Conservation (phyloP, 169 alveolate species). For the Cytauxzoon felis region DNA sequence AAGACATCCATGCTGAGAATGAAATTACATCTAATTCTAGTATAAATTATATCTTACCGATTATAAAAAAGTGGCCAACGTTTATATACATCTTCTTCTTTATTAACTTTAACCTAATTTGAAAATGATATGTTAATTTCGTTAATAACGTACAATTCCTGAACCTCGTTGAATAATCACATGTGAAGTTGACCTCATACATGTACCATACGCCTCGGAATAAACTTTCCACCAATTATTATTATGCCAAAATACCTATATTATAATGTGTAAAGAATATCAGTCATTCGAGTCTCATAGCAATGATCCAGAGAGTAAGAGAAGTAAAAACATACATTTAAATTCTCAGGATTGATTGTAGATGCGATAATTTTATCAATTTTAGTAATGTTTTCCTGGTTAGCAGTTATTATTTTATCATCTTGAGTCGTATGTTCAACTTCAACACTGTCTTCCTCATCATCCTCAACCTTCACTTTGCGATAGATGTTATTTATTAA, state of each 20-base stretch:
- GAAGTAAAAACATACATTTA: slow-evolving; percentile 1
- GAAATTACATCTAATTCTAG: background rate
- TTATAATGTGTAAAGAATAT: slow-evolving; percentile 18
- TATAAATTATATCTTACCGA: slow-evolving; percentile 36
- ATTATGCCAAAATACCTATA: slow-evolving; percentile 68
- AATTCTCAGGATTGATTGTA: slow-evolving; percentile 20
- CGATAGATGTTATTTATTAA: slow-evolving; percentile 70
- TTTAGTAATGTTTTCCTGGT: slow-evolving; percentile 17
- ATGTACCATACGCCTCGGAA: slow-evolving; percentile 79
- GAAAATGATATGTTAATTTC: background rate
- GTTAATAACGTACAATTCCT: slow-evolving; percentile 57
- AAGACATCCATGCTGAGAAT: slow-evolving; percentile 77
- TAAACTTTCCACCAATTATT: slow-evolving; percentile 71
- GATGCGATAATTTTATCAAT: slow-evolving; percentile 38
- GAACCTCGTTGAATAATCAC: slow-evolving; percentile 74
- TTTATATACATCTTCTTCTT: slow-evolving; percentile 75
- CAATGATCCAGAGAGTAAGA: no score
- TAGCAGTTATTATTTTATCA: slow-evolving; percentile 6
- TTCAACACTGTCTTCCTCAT: slow-evolving; percentile 35
- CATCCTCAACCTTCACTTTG: slow-evolving; percentile 19
- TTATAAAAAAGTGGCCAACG: slow-evolving; percentile 80
- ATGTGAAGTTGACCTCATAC: slow-evolving; percentile 77
- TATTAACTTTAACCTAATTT: slow-evolving; percentile 66
- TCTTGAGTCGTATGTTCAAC: slow-evolving; percentile 2
- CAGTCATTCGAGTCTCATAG: slow-evolving; percentile 6